Evolutionary conservation across 2,329 filamentous ascomycete genomes (phyloP), one percentile per base, ranked within the genome.

Genomic region (Atkinsonella hypoxylon): DNA sequence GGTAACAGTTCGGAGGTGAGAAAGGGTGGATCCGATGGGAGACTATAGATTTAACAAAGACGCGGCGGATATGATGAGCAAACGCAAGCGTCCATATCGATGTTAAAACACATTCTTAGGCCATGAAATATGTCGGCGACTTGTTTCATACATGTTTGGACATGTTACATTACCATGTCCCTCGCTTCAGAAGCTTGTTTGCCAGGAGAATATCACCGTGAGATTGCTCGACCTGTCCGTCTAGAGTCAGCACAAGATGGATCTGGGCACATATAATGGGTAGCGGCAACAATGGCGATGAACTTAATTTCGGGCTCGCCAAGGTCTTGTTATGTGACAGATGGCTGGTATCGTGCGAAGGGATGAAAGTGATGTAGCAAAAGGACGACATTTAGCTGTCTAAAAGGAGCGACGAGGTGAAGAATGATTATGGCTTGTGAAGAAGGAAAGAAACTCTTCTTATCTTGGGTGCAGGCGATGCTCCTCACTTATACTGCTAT

Each of bases 161-260:
- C 26, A 8, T 26, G 6, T 26, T 1, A 26, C 26, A 26, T 5
- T 7, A 26, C 26, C 26, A 26, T n/a, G 9, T 32, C 10, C 6
- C 34, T 31, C 26, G 26, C 26, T 26, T 26, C 22, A 17, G 17
- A 34, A 34, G 56, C 55, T 57, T 59, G 47, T 53, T 34, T 32
- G 57, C 56, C 17, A 61, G 54, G 44, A 55, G 53, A 36, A 55
- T 47, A 18, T 51, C 53, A 22, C 52, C 53, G 9, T 60, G 53
- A n/a, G 47, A 55, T 34, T 53, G 26, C 56, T 60, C 56, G 22
- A 56, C 46, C 56, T 56, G 30, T 31, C 11, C 34, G 9, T 26
- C 3, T 12, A 36, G 12, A 26, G 47, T 48, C 49, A 49, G 38
- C 49, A 53, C 22, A 54, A 49, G 32, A 51, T 47, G 31, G 49